Percentiles rank a stretch among this genome's conserved stretches.
Evolutionary conservation across 306 rosid genomes (phyloP).

Genomic region (Prunus mongolica): DNA sequence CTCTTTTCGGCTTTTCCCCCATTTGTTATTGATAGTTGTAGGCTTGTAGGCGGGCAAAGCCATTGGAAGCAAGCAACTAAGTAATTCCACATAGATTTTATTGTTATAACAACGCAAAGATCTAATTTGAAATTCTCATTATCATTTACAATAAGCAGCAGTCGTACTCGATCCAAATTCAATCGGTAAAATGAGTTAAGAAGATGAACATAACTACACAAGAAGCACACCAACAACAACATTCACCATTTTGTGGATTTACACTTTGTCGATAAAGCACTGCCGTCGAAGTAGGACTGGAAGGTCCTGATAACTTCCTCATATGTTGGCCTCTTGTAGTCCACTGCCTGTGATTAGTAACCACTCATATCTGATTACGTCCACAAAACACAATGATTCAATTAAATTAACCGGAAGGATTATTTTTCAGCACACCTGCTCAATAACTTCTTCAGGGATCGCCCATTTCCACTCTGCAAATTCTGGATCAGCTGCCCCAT

Average conservation of each 20-base stretch:
- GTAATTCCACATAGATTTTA: slow-evolving; percentile 35
- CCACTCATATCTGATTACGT: slow-evolving; percentile 9
- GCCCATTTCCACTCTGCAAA: slow-evolving; percentile 99
- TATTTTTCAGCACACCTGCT: slow-evolving; percentile 55
- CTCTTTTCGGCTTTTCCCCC: not conserved
- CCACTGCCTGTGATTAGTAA: slow-evolving; percentile 75
- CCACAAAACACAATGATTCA: not conserved
- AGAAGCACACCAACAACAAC: slow-evolving; percentile 19
- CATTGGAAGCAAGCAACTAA: slow-evolving; percentile 11
- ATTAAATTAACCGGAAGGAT: not conserved
- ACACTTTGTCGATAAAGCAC: slow-evolving; percentile 61
- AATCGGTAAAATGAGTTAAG: slow-evolving; percentile 28
- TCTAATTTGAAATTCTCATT: slow-evolving; percentile 39
- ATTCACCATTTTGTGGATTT: slow-evolving; percentile 92
- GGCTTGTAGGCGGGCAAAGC: slow-evolving; percentile 14
- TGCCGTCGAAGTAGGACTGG: slow-evolving; percentile 64
- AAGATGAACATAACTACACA: slow-evolving; percentile 33
- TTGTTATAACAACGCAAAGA: slow-evolving; percentile 42
- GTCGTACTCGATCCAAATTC: slow-evolving; percentile 35
- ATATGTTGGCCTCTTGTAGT: slow-evolving; percentile 95
- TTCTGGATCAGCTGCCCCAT: slow-evolving; percentile 84
- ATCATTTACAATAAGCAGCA: slow-evolving; percentile 56
- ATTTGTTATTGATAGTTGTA: slow-evolving; percentile 20
- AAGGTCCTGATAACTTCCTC: slow-evolving; percentile 84
- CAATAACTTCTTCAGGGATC: slow-evolving; percentile 74